Conservation (phyloP, 1,284 basidiomycete genomes). For the Ustilago hordei region DNA sequence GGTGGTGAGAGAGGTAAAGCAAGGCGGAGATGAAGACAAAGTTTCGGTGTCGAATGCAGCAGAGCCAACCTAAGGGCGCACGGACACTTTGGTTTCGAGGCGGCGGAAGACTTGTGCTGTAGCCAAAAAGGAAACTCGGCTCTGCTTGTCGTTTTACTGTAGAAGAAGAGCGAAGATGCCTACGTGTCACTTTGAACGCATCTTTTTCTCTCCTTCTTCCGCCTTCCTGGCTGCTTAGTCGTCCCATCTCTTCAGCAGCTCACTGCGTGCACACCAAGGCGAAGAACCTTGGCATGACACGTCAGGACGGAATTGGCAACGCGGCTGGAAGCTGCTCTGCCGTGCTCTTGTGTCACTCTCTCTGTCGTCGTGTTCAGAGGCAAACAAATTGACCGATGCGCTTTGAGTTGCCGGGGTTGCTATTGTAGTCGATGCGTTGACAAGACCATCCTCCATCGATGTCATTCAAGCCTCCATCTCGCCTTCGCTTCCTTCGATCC, state of each 20-base stretch:
- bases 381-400: background rate
- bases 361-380: background rate
- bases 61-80: no score
- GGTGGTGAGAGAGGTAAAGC: no score
- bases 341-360: no score
- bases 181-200: slow-evolving; percentile 14
- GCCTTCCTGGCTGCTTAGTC: slow-evolving; percentile 11
- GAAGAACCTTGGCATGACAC: slow-evolving; percentile 11
- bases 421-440: background rate
- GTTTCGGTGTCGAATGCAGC: no score
- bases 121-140: background rate
- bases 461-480: background rate
- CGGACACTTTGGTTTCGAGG: no score
- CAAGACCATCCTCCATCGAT: background rate
- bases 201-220: background rate
- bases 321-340: slow-evolving; percentile 6
- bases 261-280: background rate
- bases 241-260: background rate
- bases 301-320: background rate
- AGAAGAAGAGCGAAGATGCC: slow-evolving; percentile 2
- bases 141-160: background rate
- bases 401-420: background rate
- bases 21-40: no score
- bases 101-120: no score
- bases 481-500: background rate